phyloP scores from a whole-genome alignment of 495 filamentous ascomycete species.

The Evernia prunastri region DNA sequence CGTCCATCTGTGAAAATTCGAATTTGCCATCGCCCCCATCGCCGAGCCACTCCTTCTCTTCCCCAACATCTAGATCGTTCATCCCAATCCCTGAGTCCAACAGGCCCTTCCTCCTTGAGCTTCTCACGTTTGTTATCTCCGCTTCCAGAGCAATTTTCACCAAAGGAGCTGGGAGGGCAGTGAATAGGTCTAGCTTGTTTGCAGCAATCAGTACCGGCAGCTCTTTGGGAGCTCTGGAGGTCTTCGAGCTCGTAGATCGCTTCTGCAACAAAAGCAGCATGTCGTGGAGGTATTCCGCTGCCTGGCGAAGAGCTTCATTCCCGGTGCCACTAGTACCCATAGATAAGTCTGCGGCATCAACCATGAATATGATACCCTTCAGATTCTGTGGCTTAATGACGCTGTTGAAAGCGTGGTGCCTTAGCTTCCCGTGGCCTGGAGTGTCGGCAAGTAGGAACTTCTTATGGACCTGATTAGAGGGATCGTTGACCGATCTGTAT shows the following conservation, averaged over 20 bases:
- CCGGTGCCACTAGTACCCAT: slow-evolving; percentile 24
- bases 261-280: slow-evolving; percentile 75
- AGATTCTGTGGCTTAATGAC: slow-evolving; percentile 48
- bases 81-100: slow-evolving; percentile 64
- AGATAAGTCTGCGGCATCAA: slow-evolving; percentile 73
- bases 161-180: slow-evolving; percentile 72
- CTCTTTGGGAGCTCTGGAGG: slow-evolving; percentile 51
- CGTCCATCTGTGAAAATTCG: slow-evolving; percentile 70
- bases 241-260: slow-evolving; percentile 51
- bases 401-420: slow-evolving; percentile 42
- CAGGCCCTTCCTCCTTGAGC: slow-evolving; percentile 70
- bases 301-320: slow-evolving; percentile 46
- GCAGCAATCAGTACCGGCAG: slow-evolving; percentile 78
- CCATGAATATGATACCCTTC: slow-evolving; percentile 75
- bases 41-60: slow-evolving; percentile 76
- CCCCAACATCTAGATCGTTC: slow-evolving; percentile 51
- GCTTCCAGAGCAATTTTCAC: slow-evolving; percentile 70
- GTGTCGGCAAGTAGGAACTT: slow-evolving; percentile 80
- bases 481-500: slow-evolving; percentile 65
- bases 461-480: slow-evolving; percentile 55
- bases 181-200: slow-evolving; percentile 95
- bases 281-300: slow-evolving; percentile 80
- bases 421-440: slow-evolving; percentile 90
- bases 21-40: slow-evolving; percentile 71
- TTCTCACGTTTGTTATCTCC: slow-evolving; percentile 75